Percentiles rank a stretch among this genome's conserved stretches.
Evolutionary conservation across 2,329 filamentous ascomycete species (phyloP).

Genomic region (Claviceps sp.): DNA sequence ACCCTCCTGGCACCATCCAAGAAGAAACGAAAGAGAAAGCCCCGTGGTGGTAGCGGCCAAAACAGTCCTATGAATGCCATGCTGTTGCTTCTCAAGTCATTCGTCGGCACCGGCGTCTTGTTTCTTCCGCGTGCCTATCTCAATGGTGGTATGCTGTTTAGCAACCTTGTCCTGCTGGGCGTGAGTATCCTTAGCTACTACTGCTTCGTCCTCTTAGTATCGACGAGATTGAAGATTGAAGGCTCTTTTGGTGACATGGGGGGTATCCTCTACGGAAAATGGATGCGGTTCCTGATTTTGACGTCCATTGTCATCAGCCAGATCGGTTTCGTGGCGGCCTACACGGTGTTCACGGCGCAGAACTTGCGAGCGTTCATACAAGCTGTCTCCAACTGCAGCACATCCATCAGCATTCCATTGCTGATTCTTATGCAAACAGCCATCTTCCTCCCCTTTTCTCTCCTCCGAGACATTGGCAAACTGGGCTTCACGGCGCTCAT

Average conservation of each 20-base stretch:
- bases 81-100: slow-evolving; percentile 84
- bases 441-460: slow-evolving; percentile 85
- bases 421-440: slow-evolving; percentile 92
- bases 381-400: slow-evolving; percentile 79
- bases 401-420: slow-evolving; percentile 72
- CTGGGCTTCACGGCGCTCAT: slow-evolving; percentile 89
- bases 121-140: slow-evolving; percentile 88
- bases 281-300: slow-evolving; percentile 80
- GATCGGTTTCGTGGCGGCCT: slow-evolving; percentile 86
- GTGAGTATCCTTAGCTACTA: slow-evolving; percentile 88
- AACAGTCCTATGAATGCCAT: slow-evolving; percentile 70
- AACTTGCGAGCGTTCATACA: slow-evolving; percentile 91
- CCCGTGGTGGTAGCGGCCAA: slow-evolving; percentile 58
- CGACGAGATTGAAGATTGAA: slow-evolving; percentile 69
- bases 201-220: slow-evolving; percentile 89
- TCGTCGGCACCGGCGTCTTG: slow-evolving; percentile 89
- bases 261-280: slow-evolving; percentile 77
- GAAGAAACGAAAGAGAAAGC: slow-evolving; percentile 63
- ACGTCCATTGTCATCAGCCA: slow-evolving; percentile 89
- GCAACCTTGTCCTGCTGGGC: slow-evolving; percentile 74
- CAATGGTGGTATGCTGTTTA: slow-evolving; percentile 96
- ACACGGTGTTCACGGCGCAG: slow-evolving; percentile 93
- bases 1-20: slow-evolving; percentile 66
- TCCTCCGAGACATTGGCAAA: slow-evolving; percentile 94
- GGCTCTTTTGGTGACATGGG: slow-evolving; percentile 98